phyloP scores from a whole-genome alignment of 176 grass and related monocot genomes.

The Rhynchospora pubera region DNA sequence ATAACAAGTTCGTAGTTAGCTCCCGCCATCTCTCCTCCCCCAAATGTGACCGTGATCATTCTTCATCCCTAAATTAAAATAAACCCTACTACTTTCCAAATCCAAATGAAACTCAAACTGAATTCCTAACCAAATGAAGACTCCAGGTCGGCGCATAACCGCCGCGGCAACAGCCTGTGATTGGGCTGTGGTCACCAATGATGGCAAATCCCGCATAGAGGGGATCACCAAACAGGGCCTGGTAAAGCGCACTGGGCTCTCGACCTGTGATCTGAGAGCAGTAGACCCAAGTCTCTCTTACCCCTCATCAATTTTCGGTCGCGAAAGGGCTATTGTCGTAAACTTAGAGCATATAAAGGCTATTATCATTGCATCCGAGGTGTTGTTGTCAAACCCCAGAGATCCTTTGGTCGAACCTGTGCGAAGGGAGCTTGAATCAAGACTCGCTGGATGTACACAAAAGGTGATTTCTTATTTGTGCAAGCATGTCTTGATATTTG shows the following conservation, averaged over 20 bases:
- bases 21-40: conserved; percentile 17
- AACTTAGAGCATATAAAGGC: conserved; percentile 61
- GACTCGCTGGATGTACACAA: conserved; percentile 7
- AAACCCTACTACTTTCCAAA: too few species aligned
- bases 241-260: conserved; percentile 42
- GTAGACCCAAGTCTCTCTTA: conserved; percentile 46
- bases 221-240: conserved; percentile 35
- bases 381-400: conserved; percentile 36
- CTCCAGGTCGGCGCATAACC: neutral
- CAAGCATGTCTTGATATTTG: neutral
- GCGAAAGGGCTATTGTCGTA: conserved; percentile 56
- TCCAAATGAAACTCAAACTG: neutral
- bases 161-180: neutral
- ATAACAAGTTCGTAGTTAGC: neutral
- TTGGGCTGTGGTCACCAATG: conserved; percentile 27
- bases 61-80: too few species aligned
- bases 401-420: conserved; percentile 43
- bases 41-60: conserved; percentile 5
- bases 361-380: conserved; percentile 58
- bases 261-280: conserved; percentile 31
- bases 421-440: conserved; percentile 32
- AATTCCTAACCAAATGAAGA: neutral
- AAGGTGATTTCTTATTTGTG: neutral
- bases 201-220: conserved; percentile 15
- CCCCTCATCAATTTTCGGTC: conserved; percentile 31